Base-by-base conservation (phyloP, 2,329 filamentous ascomycete genomes). In the Penicillium decumbens region DNA sequence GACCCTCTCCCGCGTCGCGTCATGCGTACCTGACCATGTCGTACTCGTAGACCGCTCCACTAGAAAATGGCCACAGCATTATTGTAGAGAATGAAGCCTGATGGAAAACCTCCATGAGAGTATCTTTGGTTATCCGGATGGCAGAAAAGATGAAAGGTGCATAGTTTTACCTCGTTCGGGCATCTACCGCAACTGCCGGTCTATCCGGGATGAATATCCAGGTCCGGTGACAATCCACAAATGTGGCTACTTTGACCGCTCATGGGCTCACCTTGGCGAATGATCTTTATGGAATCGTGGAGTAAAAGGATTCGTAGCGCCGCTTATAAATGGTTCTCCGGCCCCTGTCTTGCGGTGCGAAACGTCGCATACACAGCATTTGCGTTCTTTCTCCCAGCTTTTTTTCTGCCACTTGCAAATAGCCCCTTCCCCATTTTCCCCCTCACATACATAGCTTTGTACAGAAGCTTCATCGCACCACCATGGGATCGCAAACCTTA, bases 191-290 rank as follows among this genome's bases (percentile, higher is more conserved):
- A 35, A 55, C 44, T 55, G 55, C 58, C 58, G 58, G 55, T 32
- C 46, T 58, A 60, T 46, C 58, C 58, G 58, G 50, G 42, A 49
- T 32, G 55, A 57, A 50, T 48, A 48, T 58, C 54, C 57, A 49
- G n/a, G 54, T 56, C 51, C 50, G 58, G 57, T 59, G 57, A 61
- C 44, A 58, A 59, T 53, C 58, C 58, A 57, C 56, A 3, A 47
- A 38, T 44, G 49, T 56, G 57, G 51, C 47, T 57, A 49, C 50
- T 49, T 45, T 45, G 28, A 50, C 56, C 48, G 54, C 54, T 53
- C 40, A 41, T 24, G 39, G 41, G 18, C 13, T 40, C 27, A 9
- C 9, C 50, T 54, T 50, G 47, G 42, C 53, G 40, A 55, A 50
- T 53, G 39, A 38, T 50, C 30, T 30, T 50, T 41, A 41, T 12